Conservation (phyloP, 768 basidiomycete species). For the Tylopilus felleus region DNA sequence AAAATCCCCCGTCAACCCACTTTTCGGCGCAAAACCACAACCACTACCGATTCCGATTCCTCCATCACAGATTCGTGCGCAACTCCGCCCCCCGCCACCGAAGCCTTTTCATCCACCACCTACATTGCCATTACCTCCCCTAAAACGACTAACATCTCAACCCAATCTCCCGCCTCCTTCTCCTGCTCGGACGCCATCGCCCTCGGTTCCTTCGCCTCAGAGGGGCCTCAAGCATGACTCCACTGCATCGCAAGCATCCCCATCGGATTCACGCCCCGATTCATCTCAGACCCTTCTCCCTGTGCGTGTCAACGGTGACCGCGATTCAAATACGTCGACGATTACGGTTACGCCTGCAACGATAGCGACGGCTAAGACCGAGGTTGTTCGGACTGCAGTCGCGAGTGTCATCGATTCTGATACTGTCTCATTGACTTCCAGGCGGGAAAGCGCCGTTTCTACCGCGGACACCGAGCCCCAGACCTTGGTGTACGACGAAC, state of each 20-base stretch:
- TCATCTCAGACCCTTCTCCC: conserved; percentile 23
- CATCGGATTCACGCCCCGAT: conserved; percentile 9
- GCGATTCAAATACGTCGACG: conserved; percentile 36
- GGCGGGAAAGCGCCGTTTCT: conserved; percentile 11
- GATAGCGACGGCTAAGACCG: conserved; percentile 46
- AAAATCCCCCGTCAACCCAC: conserved; percentile 22
- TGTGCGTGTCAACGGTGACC: conserved; percentile 19
- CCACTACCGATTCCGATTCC: conserved; percentile 28
- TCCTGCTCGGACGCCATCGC: conserved; percentile 8
- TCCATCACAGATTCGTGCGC: conserved; percentile 26
- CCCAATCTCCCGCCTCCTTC: conserved; percentile 5
- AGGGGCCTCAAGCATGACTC: not conserved
- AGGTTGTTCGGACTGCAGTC: conserved; percentile 47
- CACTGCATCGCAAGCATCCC: not conserved
- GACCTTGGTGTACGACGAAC: not conserved
- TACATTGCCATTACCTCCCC: conserved; percentile 20
- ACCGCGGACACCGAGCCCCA: conserved; percentile 8
- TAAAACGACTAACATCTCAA: conserved; percentile 19
- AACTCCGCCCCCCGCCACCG: conserved; percentile 28
- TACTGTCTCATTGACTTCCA: conserved; percentile 17
- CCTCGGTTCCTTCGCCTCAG: conserved; percentile 8
- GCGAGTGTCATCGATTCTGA: conserved; percentile 48
- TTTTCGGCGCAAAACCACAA: conserved; percentile 23
- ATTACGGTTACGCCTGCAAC: conserved; percentile 42
- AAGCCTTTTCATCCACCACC: conserved; percentile 21